Conservation (phyloP, 2,329 filamentous ascomycete species). For the Fusarium sp. region DNA sequence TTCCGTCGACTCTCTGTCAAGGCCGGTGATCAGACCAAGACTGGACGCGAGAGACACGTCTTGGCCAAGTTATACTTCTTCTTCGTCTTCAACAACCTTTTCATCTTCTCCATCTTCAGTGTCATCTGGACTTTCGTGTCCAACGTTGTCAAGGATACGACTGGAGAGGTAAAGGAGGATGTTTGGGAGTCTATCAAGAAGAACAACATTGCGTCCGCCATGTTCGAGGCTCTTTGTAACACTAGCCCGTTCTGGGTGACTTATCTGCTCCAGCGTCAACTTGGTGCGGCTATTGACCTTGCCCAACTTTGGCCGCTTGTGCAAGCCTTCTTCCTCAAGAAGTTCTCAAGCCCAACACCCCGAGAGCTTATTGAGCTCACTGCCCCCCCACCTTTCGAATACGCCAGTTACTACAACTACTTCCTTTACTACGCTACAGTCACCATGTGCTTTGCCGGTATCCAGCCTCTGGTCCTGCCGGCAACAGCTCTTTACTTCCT, state of each 20-base stretch:
- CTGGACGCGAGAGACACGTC: constrained; percentile 90
- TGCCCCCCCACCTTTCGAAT: constrained; percentile 92
- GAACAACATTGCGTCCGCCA: constrained; percentile 69
- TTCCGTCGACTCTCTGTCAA: constrained; percentile 88
- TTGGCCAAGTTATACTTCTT: constrained; percentile 91
- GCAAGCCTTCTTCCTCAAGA: constrained; percentile 87
- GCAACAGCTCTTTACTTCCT: constrained; percentile 90
- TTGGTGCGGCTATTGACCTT: constrained; percentile 94
- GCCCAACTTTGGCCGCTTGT: constrained; percentile 85
- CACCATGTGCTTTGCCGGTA: constrained; percentile 82
- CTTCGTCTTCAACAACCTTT: constrained; percentile 96
- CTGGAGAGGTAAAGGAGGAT: constrained; percentile 63
- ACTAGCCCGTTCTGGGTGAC: constrained; percentile 95
- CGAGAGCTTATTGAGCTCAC: constrained; percentile 92
- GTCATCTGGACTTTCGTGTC: constrained; percentile 81
- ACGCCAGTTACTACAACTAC: constrained; percentile 97
- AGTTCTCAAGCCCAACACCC: constrained; percentile 88
- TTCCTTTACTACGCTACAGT: constrained; percentile 96
- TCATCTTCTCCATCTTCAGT: constrained; percentile 94
- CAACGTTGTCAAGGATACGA: constrained; percentile 68
- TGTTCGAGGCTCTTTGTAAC: constrained; percentile 81
- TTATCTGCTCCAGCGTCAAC: constrained; percentile 90
- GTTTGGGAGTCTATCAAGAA: constrained; percentile 77
- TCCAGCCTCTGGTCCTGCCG: constrained; percentile 89
- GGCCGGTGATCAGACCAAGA: constrained; percentile 92